Evolutionary conservation across 306 rosid species (phyloP).

Genomic region (Sechiopsis laciniata): DNA sequence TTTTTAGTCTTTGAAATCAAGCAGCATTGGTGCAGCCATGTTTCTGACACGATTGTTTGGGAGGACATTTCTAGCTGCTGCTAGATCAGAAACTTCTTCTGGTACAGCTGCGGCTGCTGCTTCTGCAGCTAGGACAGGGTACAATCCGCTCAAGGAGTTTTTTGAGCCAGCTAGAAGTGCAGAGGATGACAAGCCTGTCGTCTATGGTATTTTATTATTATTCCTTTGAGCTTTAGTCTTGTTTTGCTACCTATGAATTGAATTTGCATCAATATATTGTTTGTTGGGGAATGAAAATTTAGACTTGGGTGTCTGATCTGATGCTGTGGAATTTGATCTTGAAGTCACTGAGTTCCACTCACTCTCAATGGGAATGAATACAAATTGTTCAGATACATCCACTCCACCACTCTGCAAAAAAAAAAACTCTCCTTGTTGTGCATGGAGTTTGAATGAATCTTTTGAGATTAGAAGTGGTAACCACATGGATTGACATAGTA

Average conservation of each 20-base stretch:
- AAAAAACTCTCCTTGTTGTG: background rate
- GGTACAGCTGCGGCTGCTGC: constrained; percentile 34
- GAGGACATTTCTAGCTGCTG: constrained; percentile 56
- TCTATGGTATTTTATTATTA: constrained; percentile 46
- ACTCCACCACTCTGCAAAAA: background rate
- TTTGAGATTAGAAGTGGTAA: background rate
- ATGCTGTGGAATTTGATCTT: background rate
- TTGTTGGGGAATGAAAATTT: background rate
- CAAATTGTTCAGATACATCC: background rate
- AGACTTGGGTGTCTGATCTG: background rate
- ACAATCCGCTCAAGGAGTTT: constrained; percentile 73
- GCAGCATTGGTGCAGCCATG: constrained; percentile 30
- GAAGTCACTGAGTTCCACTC: too few relatives aligned
- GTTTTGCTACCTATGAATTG: background rate
- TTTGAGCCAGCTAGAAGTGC: constrained; percentile 60
- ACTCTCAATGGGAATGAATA: background rate
- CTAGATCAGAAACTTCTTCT: constrained; percentile 50
- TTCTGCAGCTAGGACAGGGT: constrained; percentile 28
- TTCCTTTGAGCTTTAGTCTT: background rate
- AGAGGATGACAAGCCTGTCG: constrained; percentile 68
- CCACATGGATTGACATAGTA: too few relatives aligned
- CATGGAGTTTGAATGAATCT: background rate
- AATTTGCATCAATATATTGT: background rate
- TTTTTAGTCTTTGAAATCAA: background rate
- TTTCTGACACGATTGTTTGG: constrained; percentile 55